phyloP scores from a whole-genome alignment of 176 grass and related monocot genomes.

The Hsuehochloa calcarea region DNA sequence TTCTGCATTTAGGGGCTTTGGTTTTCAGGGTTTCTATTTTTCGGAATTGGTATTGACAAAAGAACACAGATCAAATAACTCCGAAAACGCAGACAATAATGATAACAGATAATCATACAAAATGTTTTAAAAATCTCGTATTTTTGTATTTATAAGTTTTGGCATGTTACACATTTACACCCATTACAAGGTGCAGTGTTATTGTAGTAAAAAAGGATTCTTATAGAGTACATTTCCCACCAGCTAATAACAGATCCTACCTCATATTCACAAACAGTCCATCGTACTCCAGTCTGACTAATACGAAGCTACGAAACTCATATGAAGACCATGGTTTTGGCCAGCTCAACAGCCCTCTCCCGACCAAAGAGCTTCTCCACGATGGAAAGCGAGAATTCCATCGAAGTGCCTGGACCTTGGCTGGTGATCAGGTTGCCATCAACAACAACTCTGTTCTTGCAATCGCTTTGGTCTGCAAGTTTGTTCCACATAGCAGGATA shows the following conservation, averaged over 20 bases:
- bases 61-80: too few relatives aligned
- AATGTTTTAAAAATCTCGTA: too few relatives aligned
- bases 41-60: too few relatives aligned
- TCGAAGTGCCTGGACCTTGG: constrained; percentile 68
- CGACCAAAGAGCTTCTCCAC: constrained; percentile 69
- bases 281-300: neutral
- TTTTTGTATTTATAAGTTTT: too few relatives aligned
- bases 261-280: constrained; percentile 37
- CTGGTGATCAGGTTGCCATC: constrained; percentile 81
- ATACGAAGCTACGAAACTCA: constrained; percentile 1
- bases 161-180: too few relatives aligned
- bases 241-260: neutral
- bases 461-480: constrained; percentile 62
- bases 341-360: constrained; percentile 56
- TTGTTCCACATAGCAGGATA: constrained; percentile 71
- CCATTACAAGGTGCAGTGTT: neutral
- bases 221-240: neutral
- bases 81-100: too few relatives aligned
- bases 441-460: constrained; percentile 58
- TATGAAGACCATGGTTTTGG: constrained; percentile 57
- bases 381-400: constrained; percentile 62
- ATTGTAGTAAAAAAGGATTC: neutral
- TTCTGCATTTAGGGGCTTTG: too few relatives aligned
- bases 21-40: too few relatives aligned
- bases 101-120: too few relatives aligned